These are phyloP conservation scores for Lycium ferocissimum DNA, from an alignment of 257 asterid genomes.

Conservation along the genomic window DNA sequence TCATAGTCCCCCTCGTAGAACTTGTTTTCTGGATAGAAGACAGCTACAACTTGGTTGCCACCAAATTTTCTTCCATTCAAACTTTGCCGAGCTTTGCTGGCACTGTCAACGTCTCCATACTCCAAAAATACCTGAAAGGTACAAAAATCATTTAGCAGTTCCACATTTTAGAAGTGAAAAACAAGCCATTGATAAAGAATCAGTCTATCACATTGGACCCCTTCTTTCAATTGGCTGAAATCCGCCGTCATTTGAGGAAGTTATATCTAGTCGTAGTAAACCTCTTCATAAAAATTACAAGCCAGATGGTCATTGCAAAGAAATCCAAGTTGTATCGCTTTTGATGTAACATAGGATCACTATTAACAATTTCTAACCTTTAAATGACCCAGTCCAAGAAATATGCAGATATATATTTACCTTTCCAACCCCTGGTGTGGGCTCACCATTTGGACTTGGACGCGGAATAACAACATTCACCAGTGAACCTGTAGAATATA, in stretches of 20 bases:
- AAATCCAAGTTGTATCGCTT: not conserved
- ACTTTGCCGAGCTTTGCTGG: slow-evolving; percentile 80
- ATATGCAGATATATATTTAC: slow-evolving; percentile 45
- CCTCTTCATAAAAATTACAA: not conserved
- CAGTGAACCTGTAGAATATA: slow-evolving; percentile 67
- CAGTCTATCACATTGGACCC: not conserved
- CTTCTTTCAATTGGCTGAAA: not conserved
- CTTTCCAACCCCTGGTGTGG: slow-evolving; percentile 91
- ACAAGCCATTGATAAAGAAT: not conserved
- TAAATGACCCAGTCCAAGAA: not conserved
- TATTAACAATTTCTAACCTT: not conserved
- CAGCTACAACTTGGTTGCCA: slow-evolving; percentile 80
- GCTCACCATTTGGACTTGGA: slow-evolving; percentile 71
- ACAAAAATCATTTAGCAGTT: not conserved
- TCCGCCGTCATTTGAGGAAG: slow-evolving; percentile 10
- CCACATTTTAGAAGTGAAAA: not conserved
- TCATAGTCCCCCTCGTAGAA: slow-evolving; percentile 75
- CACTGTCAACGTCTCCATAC: slow-evolving; percentile 74
- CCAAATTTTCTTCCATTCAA: slow-evolving; percentile 91
- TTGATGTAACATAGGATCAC: not conserved
- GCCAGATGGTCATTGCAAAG: not conserved
- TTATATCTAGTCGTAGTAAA: not conserved
- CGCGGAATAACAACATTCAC: slow-evolving; percentile 86
- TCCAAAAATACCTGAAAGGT: slow-evolving; percentile 72
- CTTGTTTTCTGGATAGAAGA: slow-evolving; percentile 83